These are phyloP conservation scores for Eucalyptus urophylla DNA, from an alignment of 345 rosid species.

Conservation along the genomic window DNA sequence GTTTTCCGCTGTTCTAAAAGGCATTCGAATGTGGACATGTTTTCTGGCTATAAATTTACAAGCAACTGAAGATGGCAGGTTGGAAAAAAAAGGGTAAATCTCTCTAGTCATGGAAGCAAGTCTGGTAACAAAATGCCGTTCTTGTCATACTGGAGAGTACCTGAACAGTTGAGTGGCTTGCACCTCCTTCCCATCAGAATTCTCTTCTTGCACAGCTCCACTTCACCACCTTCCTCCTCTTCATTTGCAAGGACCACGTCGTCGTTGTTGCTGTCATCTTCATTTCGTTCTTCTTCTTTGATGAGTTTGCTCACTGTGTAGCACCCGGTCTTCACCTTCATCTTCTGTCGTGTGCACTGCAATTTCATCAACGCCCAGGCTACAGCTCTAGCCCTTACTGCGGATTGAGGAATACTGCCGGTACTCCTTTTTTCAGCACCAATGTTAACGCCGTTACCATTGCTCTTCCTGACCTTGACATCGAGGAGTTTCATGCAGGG, in stretches of 20 bases:
- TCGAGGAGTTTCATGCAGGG: not conserved
- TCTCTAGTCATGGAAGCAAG: not conserved
- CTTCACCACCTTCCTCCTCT: not conserved
- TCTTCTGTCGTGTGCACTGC: not conserved
- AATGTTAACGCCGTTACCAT: not conserved
- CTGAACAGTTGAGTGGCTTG: slow-evolving; percentile 32
- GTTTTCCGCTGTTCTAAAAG: not conserved
- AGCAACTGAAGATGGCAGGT: not conserved
- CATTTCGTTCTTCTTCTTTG: not conserved
- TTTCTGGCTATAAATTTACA: not conserved
- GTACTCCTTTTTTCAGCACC: not conserved
- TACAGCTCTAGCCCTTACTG: not conserved
- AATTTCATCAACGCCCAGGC: not conserved
- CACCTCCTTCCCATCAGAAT: slow-evolving; percentile 61
- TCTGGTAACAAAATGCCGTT: slow-evolving; percentile 39
- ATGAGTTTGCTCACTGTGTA: not conserved
- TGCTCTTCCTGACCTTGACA: not conserved
- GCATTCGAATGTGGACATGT: not conserved
- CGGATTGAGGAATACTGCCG: not conserved
- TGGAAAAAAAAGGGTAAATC: not conserved
- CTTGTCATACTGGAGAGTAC: slow-evolving; percentile 24
- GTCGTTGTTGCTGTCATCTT: not conserved
- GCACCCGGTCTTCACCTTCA: not conserved
- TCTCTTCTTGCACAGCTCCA: slow-evolving; percentile 62
- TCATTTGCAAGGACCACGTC: not conserved